phyloP scores from a whole-genome alignment of 1,284 basidiomycete species.

The Leccinum griseonigrum region DNA sequence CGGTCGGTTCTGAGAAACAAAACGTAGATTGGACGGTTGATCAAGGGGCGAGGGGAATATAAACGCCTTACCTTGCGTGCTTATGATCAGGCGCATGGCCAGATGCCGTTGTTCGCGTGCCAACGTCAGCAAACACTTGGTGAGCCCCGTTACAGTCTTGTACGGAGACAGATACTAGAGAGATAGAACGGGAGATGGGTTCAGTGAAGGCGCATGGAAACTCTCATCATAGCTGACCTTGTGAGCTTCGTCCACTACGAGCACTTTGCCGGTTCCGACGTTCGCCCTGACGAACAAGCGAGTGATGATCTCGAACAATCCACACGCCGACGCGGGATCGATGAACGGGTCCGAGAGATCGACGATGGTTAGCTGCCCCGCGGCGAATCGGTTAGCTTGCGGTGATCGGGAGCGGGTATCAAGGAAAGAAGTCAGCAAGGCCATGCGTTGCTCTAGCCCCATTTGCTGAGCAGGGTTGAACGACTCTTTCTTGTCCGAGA shows the following conservation, averaged over 20 bases:
- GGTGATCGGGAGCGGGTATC: conserved; percentile 24
- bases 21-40: neutral
- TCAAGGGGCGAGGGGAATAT: neutral
- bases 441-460: conserved; percentile 58
- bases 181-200: neutral
- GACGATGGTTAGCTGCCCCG: conserved; percentile 59
- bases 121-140: conserved; percentile 54
- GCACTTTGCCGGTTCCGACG: conserved; percentile 62
- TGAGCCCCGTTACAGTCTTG: conserved; percentile 49
- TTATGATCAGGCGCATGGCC: conserved; percentile 69
- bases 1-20: conserved; percentile 58
- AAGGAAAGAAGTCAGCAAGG: conserved; percentile 53
- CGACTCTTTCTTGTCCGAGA: conserved; percentile 46
- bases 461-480: conserved; percentile 53
- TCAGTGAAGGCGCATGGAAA: neutral
- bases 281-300: conserved; percentile 64
- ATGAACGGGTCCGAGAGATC: conserved; percentile 74
- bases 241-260: conserved; percentile 74
- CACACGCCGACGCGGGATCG: conserved; percentile 62
- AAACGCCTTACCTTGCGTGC: conserved; percentile 56
- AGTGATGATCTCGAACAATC: conserved; percentile 66
- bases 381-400: conserved; percentile 39
- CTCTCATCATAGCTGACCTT: conserved; percentile 46
- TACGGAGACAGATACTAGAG: conserved; percentile 56
- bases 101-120: conserved; percentile 71